Percentiles rank a stretch among this genome's conserved stretches.
These are phyloP conservation scores for Vickermania ingenoplastis DNA, from an alignment of 208 protist species.

Conservation along the genomic window DNA sequence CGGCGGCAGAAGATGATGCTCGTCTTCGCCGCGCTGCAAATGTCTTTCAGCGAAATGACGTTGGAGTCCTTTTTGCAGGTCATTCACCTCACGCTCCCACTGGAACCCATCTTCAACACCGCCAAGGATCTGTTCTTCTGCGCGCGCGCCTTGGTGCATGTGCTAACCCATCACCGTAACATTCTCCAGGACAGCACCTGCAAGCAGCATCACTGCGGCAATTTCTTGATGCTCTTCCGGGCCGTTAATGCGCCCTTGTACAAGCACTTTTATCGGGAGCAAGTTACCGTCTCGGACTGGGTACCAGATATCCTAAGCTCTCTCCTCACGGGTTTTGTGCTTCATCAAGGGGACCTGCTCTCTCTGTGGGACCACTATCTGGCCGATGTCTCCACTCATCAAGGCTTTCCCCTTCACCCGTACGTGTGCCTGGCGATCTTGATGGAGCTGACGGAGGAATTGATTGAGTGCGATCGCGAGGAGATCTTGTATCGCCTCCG, in stretches of 20 bases:
- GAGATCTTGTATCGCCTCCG: conserved; percentile 59
- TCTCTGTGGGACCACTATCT: conserved; percentile 77
- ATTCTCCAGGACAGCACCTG: conserved; percentile 47
- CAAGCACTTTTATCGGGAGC: conserved; percentile 63
- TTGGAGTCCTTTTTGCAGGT: conserved; percentile 45
- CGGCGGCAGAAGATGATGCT: conserved; percentile 2
- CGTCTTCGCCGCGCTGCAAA: conserved; percentile 37
- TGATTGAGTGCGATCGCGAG: conserved; percentile 67
- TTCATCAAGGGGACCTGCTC: conserved; percentile 66
- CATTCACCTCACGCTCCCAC: conserved; percentile 33
- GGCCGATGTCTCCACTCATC: conserved; percentile 33
- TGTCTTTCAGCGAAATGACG: conserved; percentile 41
- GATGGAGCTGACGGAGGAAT: conserved; percentile 62
- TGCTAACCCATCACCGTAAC: conserved; percentile 50
- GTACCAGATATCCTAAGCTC: conserved; percentile 53
- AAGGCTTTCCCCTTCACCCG: conserved; percentile 57
- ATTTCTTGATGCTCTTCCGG: conserved; percentile 73
- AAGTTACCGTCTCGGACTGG: conserved; percentile 62
- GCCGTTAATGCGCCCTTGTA: conserved; percentile 56
- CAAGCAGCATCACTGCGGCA: conserved; percentile 64
- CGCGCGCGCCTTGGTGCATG: conserved; percentile 28
- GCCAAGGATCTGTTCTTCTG: conserved; percentile 56
- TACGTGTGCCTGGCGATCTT: conserved; percentile 75
- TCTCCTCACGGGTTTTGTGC: conserved; percentile 46
- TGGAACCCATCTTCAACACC: conserved; percentile 34